Evolutionary conservation across 1,284 basidiomycete genomes (phyloP), one percentile per base, ranked within the genome.

Genomic region (Cryptococcus hybrid): DNA sequence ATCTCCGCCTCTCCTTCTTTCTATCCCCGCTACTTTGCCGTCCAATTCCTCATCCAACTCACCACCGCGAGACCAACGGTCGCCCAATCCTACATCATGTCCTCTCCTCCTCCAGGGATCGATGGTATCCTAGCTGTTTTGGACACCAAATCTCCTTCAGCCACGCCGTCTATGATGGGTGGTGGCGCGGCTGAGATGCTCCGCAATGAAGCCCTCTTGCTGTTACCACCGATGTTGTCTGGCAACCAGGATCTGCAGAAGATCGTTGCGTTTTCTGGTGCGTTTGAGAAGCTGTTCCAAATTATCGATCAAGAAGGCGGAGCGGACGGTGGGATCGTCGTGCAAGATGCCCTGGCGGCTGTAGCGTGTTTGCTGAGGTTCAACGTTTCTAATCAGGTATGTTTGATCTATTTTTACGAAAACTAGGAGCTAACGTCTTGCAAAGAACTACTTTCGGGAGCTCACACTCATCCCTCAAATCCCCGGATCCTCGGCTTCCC

Each of bases 221-320:
- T 95, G 73, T 82, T 95, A 38, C 90, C 95, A 56, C 82, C 86
- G 4, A 81, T 99, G 43, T 86, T 90, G 45, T 85, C 86, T 1
- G 88, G 92, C 64, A 98, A 90, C 68, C 85, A 91, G 38, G 93
- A 98, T 73, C 90, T 99, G 51, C 95, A 98, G 74, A 99, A 98
- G 79, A 87, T 98, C 24, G 85, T 98, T 45, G 93, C 94, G 0
- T 99, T 99, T 71, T 93, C 95, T 67, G 94, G 96, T 36, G 90
- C 90, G 0, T 98, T 99, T 71, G 95, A 99, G 79, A 92, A 89
- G 72, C 83, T 98, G 37, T 92, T 99, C 78, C 88, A 88, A 59
- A 92, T 92, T 50, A 84, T 98, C 60, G 83, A 85, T 6, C 83
- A 85, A 58, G 95, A 97, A 77, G 90, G 92, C 43, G 92, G 96